A percentile compares a stretch with the other conserved stretches of the same genome.
Conservation (phyloP, 768 basidiomycete species). For the Amyloporia xantha region DNA sequence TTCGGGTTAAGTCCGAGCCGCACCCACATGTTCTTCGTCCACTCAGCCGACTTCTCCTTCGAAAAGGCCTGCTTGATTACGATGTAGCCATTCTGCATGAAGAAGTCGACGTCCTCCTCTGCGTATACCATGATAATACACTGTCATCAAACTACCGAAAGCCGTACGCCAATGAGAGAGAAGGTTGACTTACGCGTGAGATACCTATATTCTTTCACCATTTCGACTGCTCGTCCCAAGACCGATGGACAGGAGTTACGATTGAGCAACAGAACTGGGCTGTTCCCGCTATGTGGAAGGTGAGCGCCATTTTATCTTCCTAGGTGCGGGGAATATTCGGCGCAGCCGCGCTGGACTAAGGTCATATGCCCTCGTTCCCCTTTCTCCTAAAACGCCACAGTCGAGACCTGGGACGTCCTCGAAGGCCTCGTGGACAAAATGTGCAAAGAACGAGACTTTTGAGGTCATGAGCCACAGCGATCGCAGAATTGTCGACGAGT, state of each 20-base stretch:
- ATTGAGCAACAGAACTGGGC: not conserved
- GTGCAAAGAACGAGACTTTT: not conserved
- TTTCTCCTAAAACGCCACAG: not conserved
- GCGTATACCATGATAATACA: not conserved
- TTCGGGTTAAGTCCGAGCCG: constrained; percentile 45
- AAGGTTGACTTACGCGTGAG: constrained; percentile 27
- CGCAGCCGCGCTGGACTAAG: not conserved
- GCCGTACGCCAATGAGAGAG: not conserved
- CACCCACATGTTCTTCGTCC: constrained; percentile 45
- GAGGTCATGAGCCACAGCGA: not conserved
- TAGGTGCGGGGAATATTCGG: constrained; percentile 4
- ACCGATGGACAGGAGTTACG: not conserved
- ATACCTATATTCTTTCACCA: constrained; percentile 30
- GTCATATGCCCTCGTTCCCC: not conserved
- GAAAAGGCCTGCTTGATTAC: constrained; percentile 48
- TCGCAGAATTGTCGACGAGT: too few species aligned
- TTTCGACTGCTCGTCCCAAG: not conserved
- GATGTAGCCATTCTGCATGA: constrained; percentile 50
- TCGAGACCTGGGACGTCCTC: not conserved
- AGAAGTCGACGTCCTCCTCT: constrained; percentile 47
- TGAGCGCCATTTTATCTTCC: not conserved
- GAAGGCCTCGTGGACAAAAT: not conserved
- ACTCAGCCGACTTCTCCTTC: constrained; percentile 42
- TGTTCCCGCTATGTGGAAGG: not conserved
- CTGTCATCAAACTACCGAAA: not conserved